Evolutionary conservation across 2,329 filamentous ascomycete species (phyloP).

Genomic region (Aureobasidium leucospermi): DNA sequence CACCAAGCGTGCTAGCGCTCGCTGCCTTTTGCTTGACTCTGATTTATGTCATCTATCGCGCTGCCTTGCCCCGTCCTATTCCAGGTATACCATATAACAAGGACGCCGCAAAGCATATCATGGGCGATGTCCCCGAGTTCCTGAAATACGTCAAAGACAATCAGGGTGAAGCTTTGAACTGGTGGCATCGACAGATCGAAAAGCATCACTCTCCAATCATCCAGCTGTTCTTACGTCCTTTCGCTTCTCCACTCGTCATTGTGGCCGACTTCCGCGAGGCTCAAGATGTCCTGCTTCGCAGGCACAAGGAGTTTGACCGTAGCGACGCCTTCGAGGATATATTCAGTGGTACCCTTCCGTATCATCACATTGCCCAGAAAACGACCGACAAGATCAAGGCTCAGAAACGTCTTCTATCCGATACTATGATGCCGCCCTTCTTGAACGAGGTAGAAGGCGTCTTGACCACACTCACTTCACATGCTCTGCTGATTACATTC

Average conservation of each 20-base stretch:
- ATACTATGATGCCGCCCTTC: slow-evolving; percentile 24
- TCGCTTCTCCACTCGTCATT: slow-evolving; percentile 37
- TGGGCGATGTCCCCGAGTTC: slow-evolving; percentile 40
- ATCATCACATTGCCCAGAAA: slow-evolving; percentile 21
- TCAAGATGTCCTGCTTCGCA: slow-evolving; percentile 40
- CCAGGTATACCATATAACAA: slow-evolving; percentile 41
- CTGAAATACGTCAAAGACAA: slow-evolving; percentile 30
- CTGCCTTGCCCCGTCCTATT: slow-evolving; percentile 36
- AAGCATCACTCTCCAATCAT: slow-evolving; percentile 34
- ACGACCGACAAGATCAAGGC: slow-evolving; percentile 20
- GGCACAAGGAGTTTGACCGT: slow-evolving; percentile 40
- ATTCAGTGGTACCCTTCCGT: slow-evolving; percentile 20
- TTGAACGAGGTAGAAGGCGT: slow-evolving; percentile 18
- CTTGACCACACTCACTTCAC: too few species aligned
- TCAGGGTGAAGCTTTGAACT: slow-evolving; percentile 18
- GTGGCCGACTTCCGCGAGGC: slow-evolving; percentile 37
- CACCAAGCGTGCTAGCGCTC: not conserved
- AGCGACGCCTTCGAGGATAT: slow-evolving; percentile 27
- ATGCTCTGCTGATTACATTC: not conserved
- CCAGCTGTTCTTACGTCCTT: slow-evolving; percentile 42
- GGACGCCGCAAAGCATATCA: slow-evolving; percentile 27
- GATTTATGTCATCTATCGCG: slow-evolving; percentile 18
- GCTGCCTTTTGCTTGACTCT: not conserved
- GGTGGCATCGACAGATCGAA: slow-evolving; percentile 15
- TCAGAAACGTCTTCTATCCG: slow-evolving; percentile 23